phyloP scores from a whole-genome alignment of 169 alveolate species.

The Plasmodium falciparum region DNA sequence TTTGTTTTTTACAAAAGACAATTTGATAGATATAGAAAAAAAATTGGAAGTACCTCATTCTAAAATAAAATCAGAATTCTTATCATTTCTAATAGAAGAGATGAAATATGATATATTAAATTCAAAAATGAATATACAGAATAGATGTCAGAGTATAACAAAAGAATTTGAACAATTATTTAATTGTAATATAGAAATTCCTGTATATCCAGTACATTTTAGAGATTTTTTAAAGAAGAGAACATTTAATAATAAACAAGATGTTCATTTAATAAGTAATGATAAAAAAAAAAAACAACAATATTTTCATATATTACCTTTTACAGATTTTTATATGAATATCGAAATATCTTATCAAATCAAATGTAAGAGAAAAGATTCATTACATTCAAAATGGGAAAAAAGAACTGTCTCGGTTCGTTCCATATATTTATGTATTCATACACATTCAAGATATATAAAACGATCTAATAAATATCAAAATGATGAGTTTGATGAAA shows the following conservation, averaged over 20 bases:
- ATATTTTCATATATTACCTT: constrained; percentile 52
- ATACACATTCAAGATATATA: constrained; percentile 26
- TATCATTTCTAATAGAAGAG: constrained; percentile 15
- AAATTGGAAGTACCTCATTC: constrained; percentile 67
- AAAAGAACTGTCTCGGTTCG: constrained; percentile 43
- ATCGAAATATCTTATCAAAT: constrained; percentile 30
- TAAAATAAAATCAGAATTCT: constrained; percentile 50
- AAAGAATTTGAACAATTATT: constrained; percentile 41
- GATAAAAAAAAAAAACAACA: constrained; percentile 20
- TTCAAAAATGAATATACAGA: constrained; percentile 20
- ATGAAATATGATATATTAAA: constrained; percentile 16
- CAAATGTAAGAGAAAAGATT: constrained; percentile 45
- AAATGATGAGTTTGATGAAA: background rate
- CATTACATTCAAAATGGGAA: constrained; percentile 71
- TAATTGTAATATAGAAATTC: constrained; percentile 31
- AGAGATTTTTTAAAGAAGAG: constrained; percentile 38
- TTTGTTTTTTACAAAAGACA: constrained; percentile 66
- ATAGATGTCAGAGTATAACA: constrained; percentile 21
- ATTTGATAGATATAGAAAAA: constrained; percentile 62
- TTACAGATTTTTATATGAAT: constrained; percentile 66
- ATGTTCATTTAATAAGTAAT: background rate
- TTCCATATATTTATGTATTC: constrained; percentile 65
- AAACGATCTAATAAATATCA: background rate
- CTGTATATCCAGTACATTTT: constrained; percentile 73
- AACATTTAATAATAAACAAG: constrained; percentile 1